These are phyloP conservation scores for Dioszegia crocea DNA, from an alignment of 768 basidiomycete species.

Conservation along the genomic window DNA sequence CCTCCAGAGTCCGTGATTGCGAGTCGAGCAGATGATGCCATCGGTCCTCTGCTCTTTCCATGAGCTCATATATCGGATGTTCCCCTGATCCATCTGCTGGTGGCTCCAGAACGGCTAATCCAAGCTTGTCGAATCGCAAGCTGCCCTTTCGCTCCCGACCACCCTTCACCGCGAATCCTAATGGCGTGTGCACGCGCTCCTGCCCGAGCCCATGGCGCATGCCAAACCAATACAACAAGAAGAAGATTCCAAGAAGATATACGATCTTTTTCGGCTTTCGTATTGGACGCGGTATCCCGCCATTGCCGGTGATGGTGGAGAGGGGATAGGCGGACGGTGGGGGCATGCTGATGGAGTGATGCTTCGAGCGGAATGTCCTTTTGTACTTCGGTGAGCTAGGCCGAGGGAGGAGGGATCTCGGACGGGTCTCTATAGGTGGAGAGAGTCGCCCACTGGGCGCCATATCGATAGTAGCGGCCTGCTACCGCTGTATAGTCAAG, in stretches of 20 bases:
- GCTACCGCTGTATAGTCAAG: no score
- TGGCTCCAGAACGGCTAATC: slow-evolving; percentile 25
- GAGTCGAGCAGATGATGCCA: slow-evolving; percentile 44
- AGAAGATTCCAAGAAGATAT: slow-evolving; percentile 45
- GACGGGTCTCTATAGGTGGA: neutral
- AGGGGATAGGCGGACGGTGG: slow-evolving; percentile 7
- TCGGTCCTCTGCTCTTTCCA: slow-evolving; percentile 39
- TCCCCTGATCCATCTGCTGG: slow-evolving; percentile 12
- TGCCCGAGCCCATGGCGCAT: slow-evolving; percentile 47
- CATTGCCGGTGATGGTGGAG: slow-evolving; percentile 5
- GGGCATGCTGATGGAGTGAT: slow-evolving; percentile 12
- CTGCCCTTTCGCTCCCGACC: slow-evolving; percentile 27
- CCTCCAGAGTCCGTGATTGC: slow-evolving; percentile 73
- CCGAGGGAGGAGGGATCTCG: neutral
- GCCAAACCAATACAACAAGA: slow-evolving; percentile 47
- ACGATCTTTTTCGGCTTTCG: slow-evolving; percentile 45
- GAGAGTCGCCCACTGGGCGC: slow-evolving; percentile 3
- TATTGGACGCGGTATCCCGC: slow-evolving; percentile 25
- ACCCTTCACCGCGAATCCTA: slow-evolving; percentile 37
- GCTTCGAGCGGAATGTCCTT: slow-evolving; percentile 3
- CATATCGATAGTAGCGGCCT: neutral
- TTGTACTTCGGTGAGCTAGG: slow-evolving; percentile 3
- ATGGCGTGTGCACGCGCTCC: slow-evolving; percentile 37
- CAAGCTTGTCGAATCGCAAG: slow-evolving; percentile 27
- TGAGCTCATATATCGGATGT: slow-evolving; percentile 49